These are phyloP conservation scores for Cytospora paraplurivora DNA, from an alignment of 2,329 filamentous ascomycete genomes.

Conservation along the genomic window DNA sequence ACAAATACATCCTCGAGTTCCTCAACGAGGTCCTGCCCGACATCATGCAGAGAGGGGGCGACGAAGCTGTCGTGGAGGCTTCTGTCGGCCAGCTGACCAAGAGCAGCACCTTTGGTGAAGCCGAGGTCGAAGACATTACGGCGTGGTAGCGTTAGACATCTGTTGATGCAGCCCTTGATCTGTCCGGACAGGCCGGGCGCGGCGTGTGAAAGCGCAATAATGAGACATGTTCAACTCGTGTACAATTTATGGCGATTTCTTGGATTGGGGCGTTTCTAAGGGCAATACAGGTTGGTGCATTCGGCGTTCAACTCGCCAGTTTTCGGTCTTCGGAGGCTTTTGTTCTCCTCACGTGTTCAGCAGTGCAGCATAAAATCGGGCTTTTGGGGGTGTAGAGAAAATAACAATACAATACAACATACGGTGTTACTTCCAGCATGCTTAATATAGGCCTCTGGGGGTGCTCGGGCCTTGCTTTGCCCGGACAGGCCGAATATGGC, in stretches of 20 bases:
- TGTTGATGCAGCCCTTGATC: not conserved
- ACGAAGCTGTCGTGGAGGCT: conserved; percentile 48
- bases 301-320: conserved; percentile 27
- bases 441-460: not conserved
- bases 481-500: not conserved
- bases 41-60: conserved; percentile 72
- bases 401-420: not conserved
- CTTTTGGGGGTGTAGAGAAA: not conserved
- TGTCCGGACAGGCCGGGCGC: conserved; percentile 6
- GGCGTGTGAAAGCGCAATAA: conserved; percentile 10
- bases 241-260: conserved; percentile 20
- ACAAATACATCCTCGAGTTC: conserved; percentile 82
- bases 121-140: conserved; percentile 94
- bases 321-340: conserved; percentile 12
- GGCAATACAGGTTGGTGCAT: conserved; percentile 14
- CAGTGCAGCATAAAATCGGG: not conserved
- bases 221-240: conserved; percentile 30
- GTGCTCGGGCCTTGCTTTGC: not conserved
- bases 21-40: conserved; percentile 80
- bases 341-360: not conserved
- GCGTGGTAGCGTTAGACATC: conserved; percentile 67
- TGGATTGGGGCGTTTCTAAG: not conserved
- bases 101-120: conserved; percentile 91
- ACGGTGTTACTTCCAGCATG: not conserved
- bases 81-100: conserved; percentile 69